Conservation (phyloP, 2,329 filamentous ascomycete species). For the Colletotrichum magnum region DNA sequence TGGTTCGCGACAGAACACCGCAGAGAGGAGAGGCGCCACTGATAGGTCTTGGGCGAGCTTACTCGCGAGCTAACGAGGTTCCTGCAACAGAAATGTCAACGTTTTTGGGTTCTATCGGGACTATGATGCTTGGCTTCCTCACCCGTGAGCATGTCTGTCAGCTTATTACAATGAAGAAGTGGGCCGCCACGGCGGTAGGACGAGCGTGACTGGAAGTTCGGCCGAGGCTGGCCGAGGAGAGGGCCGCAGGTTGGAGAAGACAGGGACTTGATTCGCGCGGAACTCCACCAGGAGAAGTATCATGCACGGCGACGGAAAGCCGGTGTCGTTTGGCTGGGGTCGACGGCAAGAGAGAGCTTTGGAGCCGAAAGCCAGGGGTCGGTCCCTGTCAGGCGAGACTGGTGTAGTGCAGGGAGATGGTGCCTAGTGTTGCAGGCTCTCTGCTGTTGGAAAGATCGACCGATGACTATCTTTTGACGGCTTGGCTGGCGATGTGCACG, state of each 20-base stretch:
- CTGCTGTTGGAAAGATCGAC: constrained; percentile 1
- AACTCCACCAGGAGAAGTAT: constrained; percentile 24
- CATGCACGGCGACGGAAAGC: background rate
- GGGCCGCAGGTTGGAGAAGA: constrained; percentile 32
- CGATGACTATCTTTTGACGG: background rate
- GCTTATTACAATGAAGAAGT: background rate
- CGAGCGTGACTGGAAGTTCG: constrained; percentile 7
- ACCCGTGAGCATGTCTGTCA: background rate
- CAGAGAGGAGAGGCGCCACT: constrained; percentile 1
- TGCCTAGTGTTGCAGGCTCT: constrained; percentile 7
- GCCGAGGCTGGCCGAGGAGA: constrained; percentile 35
- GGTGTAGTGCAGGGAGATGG: constrained; percentile 13
- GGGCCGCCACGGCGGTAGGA: no score
- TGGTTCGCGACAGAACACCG: constrained; percentile 1
- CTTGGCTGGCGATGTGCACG: background rate
- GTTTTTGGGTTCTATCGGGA: no score
- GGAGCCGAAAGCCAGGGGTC: constrained; percentile 26
- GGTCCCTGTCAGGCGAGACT: constrained; percentile 19
- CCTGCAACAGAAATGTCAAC: no score
- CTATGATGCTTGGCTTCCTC: background rate
- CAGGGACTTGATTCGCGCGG: constrained; percentile 39
- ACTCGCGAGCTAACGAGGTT: background rate
- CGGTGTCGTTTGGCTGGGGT: background rate
- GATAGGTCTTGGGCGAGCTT: background rate
- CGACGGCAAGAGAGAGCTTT: constrained; percentile 23